phyloP scores from a whole-genome alignment of 257 asterid genomes.

The Scutellaria barbata region DNA sequence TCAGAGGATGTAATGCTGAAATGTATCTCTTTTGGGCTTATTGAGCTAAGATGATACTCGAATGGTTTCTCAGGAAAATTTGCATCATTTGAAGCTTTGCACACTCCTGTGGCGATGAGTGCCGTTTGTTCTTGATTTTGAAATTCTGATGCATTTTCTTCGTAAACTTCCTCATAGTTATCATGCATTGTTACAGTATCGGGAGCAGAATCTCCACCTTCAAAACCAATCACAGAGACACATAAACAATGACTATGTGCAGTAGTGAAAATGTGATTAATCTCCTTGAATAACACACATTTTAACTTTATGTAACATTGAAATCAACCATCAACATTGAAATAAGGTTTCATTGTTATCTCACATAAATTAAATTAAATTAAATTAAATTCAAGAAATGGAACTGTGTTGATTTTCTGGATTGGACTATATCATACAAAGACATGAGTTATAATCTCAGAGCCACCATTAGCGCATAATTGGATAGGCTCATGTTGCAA shows the following conservation, averaged over 20 bases:
- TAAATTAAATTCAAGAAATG: neutral
- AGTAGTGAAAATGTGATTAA: neutral
- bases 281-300: neutral
- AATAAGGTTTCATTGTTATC: neutral
- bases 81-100: constrained; percentile 9
- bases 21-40: constrained; percentile 55
- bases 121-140: constrained; percentile 26
- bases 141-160: constrained; percentile 4
- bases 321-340: neutral
- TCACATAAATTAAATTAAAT: neutral
- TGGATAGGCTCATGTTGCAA: neutral
- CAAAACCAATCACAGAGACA: constrained; percentile 12
- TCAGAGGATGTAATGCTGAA: constrained; percentile 65
- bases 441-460: neutral
- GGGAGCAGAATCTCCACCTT: constrained; percentile 34
- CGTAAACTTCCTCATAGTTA: neutral
- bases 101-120: constrained; percentile 14
- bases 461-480: neutral
- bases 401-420: neutral
- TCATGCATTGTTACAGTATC: neutral
- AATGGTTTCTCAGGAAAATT: constrained; percentile 31
- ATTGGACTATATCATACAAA: neutral
- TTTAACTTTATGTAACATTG: neutral
- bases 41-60: constrained; percentile 28
- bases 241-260: neutral